A percentile compares a stretch with the other conserved stretches of the same genome.
Conservation (phyloP, 2,329 filamentous ascomycete genomes). For the Colletotrichum tropicale region DNA sequence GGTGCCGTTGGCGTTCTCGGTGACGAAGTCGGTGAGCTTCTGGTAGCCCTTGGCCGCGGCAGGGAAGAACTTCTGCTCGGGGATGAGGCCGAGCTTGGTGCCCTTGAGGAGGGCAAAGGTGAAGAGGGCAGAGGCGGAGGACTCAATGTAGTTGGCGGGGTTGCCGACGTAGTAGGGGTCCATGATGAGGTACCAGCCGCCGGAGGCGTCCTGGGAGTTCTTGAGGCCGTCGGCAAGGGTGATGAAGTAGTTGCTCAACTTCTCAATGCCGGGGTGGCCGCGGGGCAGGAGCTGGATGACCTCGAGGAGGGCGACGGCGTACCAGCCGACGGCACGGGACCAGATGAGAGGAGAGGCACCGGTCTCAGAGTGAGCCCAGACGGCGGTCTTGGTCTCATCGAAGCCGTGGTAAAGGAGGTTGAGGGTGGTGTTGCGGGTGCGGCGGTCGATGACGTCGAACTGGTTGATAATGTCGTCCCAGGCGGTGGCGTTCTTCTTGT, state of each 20-base stretch:
- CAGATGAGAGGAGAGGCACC: slow-evolving; percentile 59
- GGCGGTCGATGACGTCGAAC: slow-evolving; percentile 47
- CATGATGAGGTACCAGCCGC: slow-evolving; percentile 66
- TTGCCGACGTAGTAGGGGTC: slow-evolving; percentile 48
- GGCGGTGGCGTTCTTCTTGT: slow-evolving; percentile 42
- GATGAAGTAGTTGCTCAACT: slow-evolving; percentile 42
- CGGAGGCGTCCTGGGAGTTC: slow-evolving; percentile 42
- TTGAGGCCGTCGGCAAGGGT: slow-evolving; percentile 47
- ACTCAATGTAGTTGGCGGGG: slow-evolving; percentile 65
- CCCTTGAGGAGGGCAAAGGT: slow-evolving; percentile 50
- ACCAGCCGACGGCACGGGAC: slow-evolving; percentile 59
- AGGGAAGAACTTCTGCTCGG: slow-evolving; percentile 41
- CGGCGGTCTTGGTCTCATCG: slow-evolving; percentile 49
- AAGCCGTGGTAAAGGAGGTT: slow-evolving; percentile 60
- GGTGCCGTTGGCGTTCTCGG: slow-evolving; percentile 50
- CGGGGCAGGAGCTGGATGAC: slow-evolving; percentile 49
- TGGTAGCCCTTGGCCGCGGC: slow-evolving; percentile 36
- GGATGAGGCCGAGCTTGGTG: slow-evolving; percentile 29
- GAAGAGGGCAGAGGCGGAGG: slow-evolving; percentile 63
- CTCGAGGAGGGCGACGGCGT: slow-evolving; percentile 55
- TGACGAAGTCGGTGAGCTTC: slow-evolving; percentile 49
- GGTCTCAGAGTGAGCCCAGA: slow-evolving; percentile 55
- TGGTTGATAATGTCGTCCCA: slow-evolving; percentile 51
- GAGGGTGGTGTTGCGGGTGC: slow-evolving; percentile 41
- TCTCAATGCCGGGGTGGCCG: slow-evolving; percentile 37